Evolutionary conservation across 805 yeast genomes (phyloP), one percentile per base, ranked within the genome.

Genomic region (Metschnikowia santaceciliae): DNA sequence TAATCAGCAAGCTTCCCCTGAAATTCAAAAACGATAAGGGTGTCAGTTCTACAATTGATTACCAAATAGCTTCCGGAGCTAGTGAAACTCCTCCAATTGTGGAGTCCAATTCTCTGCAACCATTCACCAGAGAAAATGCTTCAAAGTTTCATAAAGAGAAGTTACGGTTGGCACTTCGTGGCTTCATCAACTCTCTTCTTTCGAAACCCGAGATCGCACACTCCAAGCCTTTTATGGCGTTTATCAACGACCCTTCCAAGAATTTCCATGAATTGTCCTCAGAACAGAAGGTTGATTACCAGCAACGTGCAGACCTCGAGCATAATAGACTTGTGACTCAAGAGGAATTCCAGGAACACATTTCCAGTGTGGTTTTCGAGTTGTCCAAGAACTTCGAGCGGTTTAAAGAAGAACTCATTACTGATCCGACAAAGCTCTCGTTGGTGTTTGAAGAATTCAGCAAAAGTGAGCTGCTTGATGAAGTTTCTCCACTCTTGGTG

Each of bases 151-250:
- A 83, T 2, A 77, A 95, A 30, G 98, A 92, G 64, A 84, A 82
- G 56, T 78, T 89, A 57, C 73, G 98, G 40, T 75, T 90, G 8
- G 80, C 95, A 0, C 72, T 92, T 42, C 74, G 97, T 43, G 88
- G 90, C 0, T 92, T 88, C 60, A 61, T 92, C 44, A 71, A 77
- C 30, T 65, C 75, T 1, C 66, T 91, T 15, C 61, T 79, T 8
- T 70, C 76, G 33, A 78, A 80, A 41, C 75, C 80, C 5, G 84
- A 81, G 42, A 76, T 89, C 0, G 71, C 82, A 1, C 75, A 77
- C 46, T 78, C 83, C 37, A 68, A 72, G 0, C 67, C 74, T 4
- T 72, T 90, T 42, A 23, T 22, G 14, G 14, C 22, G 5, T 58
- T 58, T 32, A 36, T 58, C 30, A 48, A 48, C 17, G 56, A 49